These are phyloP conservation scores for Rhodosporidiobolus odoratus DNA, from an alignment of 768 basidiomycete genomes.

Conservation along the genomic window DNA sequence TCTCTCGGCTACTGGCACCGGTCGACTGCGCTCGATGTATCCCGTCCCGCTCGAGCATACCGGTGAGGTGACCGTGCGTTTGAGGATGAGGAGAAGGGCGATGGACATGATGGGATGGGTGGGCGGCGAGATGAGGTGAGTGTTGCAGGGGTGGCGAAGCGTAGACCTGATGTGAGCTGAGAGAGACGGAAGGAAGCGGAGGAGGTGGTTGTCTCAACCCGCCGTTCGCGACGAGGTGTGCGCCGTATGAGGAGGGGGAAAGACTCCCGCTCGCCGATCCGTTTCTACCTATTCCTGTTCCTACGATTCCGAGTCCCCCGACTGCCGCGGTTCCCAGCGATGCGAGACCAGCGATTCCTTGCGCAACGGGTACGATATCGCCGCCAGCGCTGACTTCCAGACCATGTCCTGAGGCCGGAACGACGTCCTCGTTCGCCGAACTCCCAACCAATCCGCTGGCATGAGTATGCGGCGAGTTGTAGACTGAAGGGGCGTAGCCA, in stretches of 20 bases:
- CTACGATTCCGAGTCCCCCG: not conserved
- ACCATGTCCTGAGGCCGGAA: constrained; percentile 7
- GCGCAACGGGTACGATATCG: not conserved
- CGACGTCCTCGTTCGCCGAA: constrained; percentile 2
- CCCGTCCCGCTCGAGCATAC: no score
- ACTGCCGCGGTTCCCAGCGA: not conserved
- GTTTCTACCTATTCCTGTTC: no score
- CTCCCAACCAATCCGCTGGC: constrained; percentile 8
- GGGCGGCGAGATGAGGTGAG: not conserved
- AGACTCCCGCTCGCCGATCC: no score
- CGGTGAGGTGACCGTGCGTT: no score
- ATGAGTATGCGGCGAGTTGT: no score
- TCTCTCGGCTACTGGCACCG: no score
- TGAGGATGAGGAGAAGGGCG: not conserved
- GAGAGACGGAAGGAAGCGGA: not conserved
- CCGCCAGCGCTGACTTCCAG: constrained; percentile 3
- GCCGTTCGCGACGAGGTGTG: not conserved
- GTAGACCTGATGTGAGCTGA: not conserved
- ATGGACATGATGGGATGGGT: not conserved
- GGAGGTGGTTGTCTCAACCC: not conserved
- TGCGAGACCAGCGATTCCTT: not conserved
- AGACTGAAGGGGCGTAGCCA: no score
- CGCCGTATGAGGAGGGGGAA: not conserved
- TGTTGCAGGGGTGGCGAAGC: not conserved
- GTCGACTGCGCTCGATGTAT: no score